Evolutionary conservation across 2,329 filamentous ascomycete genomes (phyloP).

Genomic region (Ophiostoma triangulosporum): DNA sequence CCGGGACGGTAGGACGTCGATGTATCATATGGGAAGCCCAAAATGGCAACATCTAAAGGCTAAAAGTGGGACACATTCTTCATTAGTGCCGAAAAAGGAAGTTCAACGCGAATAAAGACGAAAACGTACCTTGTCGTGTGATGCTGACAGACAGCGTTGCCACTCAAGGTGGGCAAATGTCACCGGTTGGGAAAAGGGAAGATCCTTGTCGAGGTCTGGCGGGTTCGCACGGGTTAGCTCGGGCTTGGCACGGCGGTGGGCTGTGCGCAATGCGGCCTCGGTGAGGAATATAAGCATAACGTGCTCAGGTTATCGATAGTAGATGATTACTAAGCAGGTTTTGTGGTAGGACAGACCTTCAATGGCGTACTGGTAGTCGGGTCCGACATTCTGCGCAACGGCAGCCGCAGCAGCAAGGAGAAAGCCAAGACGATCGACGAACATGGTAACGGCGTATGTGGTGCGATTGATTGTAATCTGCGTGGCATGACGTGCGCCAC

Average conservation of each 20-base stretch:
- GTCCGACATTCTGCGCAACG: neutral
- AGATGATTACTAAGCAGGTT: no score
- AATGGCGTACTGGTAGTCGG: slow-evolving; percentile 3
- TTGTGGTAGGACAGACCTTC: slow-evolving; percentile 5
- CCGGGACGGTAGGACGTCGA: slow-evolving; percentile 13
- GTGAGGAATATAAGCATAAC: no score
- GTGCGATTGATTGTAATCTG: neutral
- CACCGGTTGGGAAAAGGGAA: slow-evolving; percentile 11
- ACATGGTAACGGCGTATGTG: neutral
- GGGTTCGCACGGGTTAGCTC: neutral
- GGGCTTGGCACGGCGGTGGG: no score
- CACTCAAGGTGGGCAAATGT: slow-evolving; percentile 12
- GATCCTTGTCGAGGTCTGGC: slow-evolving; percentile 10
- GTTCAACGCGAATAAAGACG: neutral
- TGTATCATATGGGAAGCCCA: slow-evolving; percentile 14
- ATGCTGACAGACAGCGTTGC: slow-evolving; percentile 9
- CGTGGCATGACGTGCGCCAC: no score
- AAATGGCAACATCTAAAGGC: slow-evolving; percentile 12
- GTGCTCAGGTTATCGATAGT: no score
- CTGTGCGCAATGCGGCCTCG: no score
- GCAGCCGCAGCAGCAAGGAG: neutral
- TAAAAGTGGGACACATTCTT: neutral
- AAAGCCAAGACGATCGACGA: neutral
- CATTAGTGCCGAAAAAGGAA: neutral
- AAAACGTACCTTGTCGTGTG: slow-evolving; percentile 1